These are phyloP conservation scores for Bothriochloa decipiens DNA, from an alignment of 176 grass and related monocot genomes.

Conservation along the genomic window DNA sequence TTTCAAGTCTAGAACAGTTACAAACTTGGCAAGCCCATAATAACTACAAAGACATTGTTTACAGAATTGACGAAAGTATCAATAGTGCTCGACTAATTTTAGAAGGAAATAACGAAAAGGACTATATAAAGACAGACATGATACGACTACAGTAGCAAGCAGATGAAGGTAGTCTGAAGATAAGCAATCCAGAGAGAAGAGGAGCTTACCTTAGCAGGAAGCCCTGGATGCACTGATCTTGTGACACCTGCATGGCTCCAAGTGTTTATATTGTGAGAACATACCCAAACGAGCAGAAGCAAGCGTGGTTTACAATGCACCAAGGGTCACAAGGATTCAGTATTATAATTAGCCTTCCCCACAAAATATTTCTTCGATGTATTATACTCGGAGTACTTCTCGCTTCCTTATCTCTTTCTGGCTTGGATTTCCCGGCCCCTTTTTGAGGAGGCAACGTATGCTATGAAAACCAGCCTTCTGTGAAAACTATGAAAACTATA, in stretches of 20 bases:
- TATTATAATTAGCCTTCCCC: slow-evolving; percentile 40
- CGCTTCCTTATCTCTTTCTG: background rate
- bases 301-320: slow-evolving; percentile 47
- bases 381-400: slow-evolving; percentile 1
- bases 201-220: slow-evolving; percentile 51
- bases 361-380: slow-evolving; percentile 33
- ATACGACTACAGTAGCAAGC: background rate
- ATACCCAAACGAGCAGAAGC: slow-evolving; percentile 41
- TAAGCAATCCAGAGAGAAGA: background rate
- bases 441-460: too few species aligned
- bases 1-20: background rate
- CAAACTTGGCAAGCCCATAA: background rate
- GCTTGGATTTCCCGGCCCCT: background rate
- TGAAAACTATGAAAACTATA: too few species aligned
- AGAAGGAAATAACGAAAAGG: background rate
- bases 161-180: slow-evolving; percentile 23
- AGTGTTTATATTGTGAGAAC: slow-evolving; percentile 41
- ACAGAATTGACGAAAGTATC: background rate
- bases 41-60: slow-evolving; percentile 4
- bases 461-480: too few species aligned
- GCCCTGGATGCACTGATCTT: slow-evolving; percentile 47
- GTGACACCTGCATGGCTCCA: slow-evolving; percentile 55
- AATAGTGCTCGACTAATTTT: background rate
- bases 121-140: background rate
- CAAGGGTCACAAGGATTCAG: slow-evolving; percentile 3